Evolutionary conservation across 768 basidiomycete species (phyloP).

Genomic region (Lepiota subincarnata): DNA sequence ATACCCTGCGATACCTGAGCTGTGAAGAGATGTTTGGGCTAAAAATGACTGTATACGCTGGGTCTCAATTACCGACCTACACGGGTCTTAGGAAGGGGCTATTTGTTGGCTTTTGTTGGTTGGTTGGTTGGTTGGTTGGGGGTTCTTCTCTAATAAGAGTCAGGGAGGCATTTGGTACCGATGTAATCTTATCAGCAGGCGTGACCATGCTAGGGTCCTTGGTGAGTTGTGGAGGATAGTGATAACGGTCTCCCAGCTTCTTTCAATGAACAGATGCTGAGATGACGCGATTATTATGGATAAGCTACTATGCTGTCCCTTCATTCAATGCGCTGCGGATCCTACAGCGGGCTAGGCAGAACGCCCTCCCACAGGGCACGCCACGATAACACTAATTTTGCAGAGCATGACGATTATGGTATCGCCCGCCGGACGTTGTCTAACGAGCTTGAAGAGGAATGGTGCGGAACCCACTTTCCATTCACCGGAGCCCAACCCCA

Average conservation of each 20-base stretch:
- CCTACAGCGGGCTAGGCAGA: too few species aligned
- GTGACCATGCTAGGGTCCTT: not conserved
- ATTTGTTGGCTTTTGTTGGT: not conserved
- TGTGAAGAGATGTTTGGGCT: not conserved
- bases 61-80: conserved; percentile 7
- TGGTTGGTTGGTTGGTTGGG: not conserved
- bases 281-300: not conserved
- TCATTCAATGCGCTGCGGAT: not conserved
- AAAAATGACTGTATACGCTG: not conserved
- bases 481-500: too few species aligned
- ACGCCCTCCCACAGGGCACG: too few species aligned
- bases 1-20: not conserved
- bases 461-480: too few species aligned
- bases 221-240: not conserved
- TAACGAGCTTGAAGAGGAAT: too few species aligned
- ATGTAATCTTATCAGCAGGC: conserved; percentile 2
- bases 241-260: not conserved
- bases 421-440: too few species aligned
- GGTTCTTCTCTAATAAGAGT: not conserved
- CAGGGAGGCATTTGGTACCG: too few species aligned
- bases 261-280: not conserved
- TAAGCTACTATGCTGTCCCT: not conserved
- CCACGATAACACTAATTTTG: too few species aligned
- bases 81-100: not conserved
- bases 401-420: too few species aligned